Conservation (phyloP, 805 yeast genomes). For the Diddensiella caesifluorescens region DNA sequence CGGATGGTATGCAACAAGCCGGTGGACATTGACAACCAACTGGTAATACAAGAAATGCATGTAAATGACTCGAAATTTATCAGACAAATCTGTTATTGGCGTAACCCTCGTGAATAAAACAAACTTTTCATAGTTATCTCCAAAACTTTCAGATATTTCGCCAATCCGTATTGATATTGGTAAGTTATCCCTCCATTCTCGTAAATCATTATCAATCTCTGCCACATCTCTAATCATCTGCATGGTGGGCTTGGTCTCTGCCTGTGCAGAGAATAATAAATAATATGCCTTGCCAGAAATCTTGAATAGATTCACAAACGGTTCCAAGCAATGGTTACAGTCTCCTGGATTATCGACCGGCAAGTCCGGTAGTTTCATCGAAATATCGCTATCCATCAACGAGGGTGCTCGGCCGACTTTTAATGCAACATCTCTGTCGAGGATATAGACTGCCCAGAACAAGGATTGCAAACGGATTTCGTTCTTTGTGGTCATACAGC, state of each 20-base stretch:
- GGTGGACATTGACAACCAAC: slow-evolving; percentile 19
- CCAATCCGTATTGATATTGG: slow-evolving; percentile 12
- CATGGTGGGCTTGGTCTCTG: slow-evolving; percentile 10
- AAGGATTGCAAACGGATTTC: slow-evolving; percentile 32
- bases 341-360: slow-evolving; percentile 1
- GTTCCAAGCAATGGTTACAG: slow-evolving; percentile 1
- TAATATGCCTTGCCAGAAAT: slow-evolving; percentile 16
- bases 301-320: slow-evolving; percentile 5
- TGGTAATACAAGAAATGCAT: slow-evolving; percentile 21
- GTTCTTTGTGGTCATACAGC: slow-evolving; percentile 34
- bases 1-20: slow-evolving; percentile 24
- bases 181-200: slow-evolving; percentile 20
- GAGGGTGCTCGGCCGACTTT: background rate
- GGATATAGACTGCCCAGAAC: slow-evolving; percentile 5
- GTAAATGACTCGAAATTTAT: slow-evolving; percentile 13
- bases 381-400: slow-evolving; percentile 6
- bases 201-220: slow-evolving; percentile 19
- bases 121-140: background rate
- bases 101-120: no score
- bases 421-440: slow-evolving; percentile 6
- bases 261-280: slow-evolving; percentile 17
- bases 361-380: slow-evolving; percentile 1
- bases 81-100: slow-evolving; percentile 4
- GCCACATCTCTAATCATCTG: slow-evolving; percentile 16
- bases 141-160: slow-evolving; percentile 2